Evolutionary conservation across 106 monocot species (phyloP).

Genomic region (Allium cepa): DNA sequence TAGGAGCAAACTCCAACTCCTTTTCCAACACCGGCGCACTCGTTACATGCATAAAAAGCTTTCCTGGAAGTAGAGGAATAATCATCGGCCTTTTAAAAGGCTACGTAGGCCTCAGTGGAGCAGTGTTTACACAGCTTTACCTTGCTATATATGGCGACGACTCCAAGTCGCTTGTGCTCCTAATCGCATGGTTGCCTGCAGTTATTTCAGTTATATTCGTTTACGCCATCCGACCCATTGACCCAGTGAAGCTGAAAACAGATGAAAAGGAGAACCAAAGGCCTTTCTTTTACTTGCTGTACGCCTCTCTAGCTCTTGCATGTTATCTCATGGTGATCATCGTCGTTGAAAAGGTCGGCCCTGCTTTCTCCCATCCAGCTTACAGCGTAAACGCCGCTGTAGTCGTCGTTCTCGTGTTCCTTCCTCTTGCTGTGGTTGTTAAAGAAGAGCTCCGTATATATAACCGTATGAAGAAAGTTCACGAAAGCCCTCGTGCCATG

Average conservation of each 20-base stretch:
- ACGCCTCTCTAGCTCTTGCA: constrained; percentile 14
- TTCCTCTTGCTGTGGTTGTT: constrained; percentile 13
- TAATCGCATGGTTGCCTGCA: constrained; percentile 35
- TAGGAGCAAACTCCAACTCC: constrained; percentile 43
- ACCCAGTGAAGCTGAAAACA: background rate
- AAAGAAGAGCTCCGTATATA: constrained; percentile 8
- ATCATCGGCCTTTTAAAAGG: constrained; percentile 52
- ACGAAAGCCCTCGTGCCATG: background rate
- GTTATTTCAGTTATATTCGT: constrained; percentile 22
- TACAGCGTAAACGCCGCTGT: constrained; percentile 10
- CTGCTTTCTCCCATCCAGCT: background rate
- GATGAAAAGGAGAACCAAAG: background rate
- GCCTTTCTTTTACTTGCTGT: constrained; percentile 18
- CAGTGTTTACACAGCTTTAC: constrained; percentile 50
- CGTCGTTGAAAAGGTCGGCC: constrained; percentile 12
- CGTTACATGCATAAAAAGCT: constrained; percentile 48
- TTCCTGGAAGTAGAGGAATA: constrained; percentile 46
- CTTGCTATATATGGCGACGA: constrained; percentile 18
- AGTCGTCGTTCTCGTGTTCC: constrained; percentile 14
- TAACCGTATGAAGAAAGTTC: background rate
- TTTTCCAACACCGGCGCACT: constrained; percentile 44
- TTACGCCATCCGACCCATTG: constrained; percentile 11
- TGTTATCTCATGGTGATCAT: constrained; percentile 21
- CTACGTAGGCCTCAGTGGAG: constrained; percentile 52
- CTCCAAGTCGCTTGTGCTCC: constrained; percentile 5